phyloP scores from a whole-genome alignment of 805 yeast genomes.

The Yamadazyma scolyti region DNA sequence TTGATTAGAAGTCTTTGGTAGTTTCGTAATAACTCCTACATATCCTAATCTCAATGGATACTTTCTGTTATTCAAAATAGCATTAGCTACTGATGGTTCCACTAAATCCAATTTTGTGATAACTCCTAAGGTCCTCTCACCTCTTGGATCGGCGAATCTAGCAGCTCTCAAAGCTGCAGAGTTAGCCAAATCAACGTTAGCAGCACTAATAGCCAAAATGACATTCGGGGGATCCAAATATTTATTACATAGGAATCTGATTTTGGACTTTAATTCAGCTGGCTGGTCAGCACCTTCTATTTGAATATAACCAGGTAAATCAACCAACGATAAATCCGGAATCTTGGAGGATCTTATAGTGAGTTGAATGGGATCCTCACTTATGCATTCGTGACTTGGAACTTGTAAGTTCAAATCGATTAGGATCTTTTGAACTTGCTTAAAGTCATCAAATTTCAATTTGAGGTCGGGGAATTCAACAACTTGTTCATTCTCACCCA shows the following conservation, averaged over 20 bases:
- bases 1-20: constrained; percentile 41
- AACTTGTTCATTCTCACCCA: constrained; percentile 60
- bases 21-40: constrained; percentile 93
- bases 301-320: constrained; percentile 96
- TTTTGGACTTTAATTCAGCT: constrained; percentile 69
- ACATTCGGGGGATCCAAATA: constrained; percentile 91
- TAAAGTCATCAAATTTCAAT: constrained; percentile 80
- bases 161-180: constrained; percentile 93
- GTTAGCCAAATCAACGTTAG: constrained; percentile 96
- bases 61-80: constrained; percentile 66
- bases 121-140: constrained; percentile 95
- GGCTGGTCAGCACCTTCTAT: constrained; percentile 98
- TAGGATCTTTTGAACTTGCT: constrained; percentile 82
- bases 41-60: constrained; percentile 96
- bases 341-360: constrained; percentile 86
- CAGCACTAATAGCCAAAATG: constrained; percentile 92
- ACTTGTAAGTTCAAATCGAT: constrained; percentile 91
- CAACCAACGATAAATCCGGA: constrained; percentile 88
- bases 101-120: constrained; percentile 92
- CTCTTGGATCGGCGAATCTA: constrained; percentile 83
- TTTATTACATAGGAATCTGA: constrained; percentile 74
- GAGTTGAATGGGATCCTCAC: constrained; percentile 90
- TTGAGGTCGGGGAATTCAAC: constrained; percentile 94
- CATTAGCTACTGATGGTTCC: constrained; percentile 66
- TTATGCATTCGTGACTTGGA: constrained; percentile 78